A percentile compares a stretch with the other conserved stretches of the same genome.
Conservation (phyloP, 805 yeast genomes). For the Hanseniaspora taiwanica region DNA sequence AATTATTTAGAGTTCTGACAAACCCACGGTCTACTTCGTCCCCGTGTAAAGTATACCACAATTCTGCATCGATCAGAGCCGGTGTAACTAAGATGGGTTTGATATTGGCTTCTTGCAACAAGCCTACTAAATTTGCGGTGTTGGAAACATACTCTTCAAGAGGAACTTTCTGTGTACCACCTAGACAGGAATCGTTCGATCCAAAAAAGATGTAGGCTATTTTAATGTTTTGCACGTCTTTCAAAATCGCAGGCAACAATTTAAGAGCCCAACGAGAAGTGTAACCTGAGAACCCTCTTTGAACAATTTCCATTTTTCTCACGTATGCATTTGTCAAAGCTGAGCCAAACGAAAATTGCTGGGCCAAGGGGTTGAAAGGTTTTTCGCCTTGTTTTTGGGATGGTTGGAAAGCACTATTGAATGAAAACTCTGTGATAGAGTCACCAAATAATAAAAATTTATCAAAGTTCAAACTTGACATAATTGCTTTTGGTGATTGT, state of each 20-base stretch:
- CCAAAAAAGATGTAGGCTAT: conserved; percentile 60
- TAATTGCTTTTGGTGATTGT: neutral
- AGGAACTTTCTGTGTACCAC: conserved; percentile 37
- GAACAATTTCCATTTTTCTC: conserved; percentile 53
- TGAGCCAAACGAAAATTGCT: conserved; percentile 37
- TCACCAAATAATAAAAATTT: conserved; percentile 58
- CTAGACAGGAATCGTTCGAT: conserved; percentile 55
- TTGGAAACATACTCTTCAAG: conserved; percentile 38
- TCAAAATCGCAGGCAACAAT: conserved; percentile 37
- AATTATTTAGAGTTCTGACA: conserved; percentile 32
- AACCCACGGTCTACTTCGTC: conserved; percentile 28
- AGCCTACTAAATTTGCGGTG: conserved; percentile 28
- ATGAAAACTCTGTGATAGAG: conserved; percentile 49
- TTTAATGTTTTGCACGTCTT: conserved; percentile 19
- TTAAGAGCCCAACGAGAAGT: conserved; percentile 46
- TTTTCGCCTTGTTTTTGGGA: conserved; percentile 4
- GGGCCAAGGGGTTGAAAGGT: conserved; percentile 2
- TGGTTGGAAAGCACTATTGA: conserved; percentile 22
- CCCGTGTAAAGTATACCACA: conserved; percentile 25
- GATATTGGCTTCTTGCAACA: conserved; percentile 30
- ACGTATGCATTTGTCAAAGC: conserved; percentile 38
- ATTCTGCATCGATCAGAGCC: conserved; percentile 35
- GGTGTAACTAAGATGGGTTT: conserved; percentile 52
- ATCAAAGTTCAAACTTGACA: conserved; percentile 11
- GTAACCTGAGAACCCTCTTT: conserved; percentile 71